Conservation (phyloP, 73 alveolate species). For the Paramecium biaurelia region DNA sequence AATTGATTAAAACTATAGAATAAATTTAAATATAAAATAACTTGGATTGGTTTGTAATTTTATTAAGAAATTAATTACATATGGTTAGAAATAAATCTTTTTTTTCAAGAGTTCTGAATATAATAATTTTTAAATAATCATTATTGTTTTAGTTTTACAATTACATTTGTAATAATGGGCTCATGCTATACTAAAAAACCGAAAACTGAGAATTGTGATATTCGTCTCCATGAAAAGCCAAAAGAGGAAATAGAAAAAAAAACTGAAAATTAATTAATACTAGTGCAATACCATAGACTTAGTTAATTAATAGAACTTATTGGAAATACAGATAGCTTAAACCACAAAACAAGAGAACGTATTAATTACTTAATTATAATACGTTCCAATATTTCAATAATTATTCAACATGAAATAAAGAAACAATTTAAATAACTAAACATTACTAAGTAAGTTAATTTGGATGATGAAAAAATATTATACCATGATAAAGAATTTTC, state of each 20-base stretch:
- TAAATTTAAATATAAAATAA: background rate
- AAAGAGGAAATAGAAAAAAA: background rate
- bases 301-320: background rate
- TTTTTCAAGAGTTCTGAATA: background rate
- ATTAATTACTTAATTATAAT: background rate
- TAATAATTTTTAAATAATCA: background rate
- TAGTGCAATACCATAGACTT: conserved; percentile 22
- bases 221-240: background rate
- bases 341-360: conserved; percentile 9
- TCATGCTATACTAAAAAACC: conserved; percentile 4
- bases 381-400: conserved; percentile 2
- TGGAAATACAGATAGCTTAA: conserved; percentile 1
- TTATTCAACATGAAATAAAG: conserved; percentile 1
- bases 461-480: background rate
- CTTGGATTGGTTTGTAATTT: background rate
- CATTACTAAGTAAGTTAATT: background rate
- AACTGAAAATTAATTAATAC: background rate
- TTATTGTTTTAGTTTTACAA: background rate
- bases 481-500: background rate
- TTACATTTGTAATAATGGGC: conserved; percentile 24
- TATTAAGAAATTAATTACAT: background rate
- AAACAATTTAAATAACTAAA: background rate
- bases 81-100: background rate
- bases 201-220: background rate
- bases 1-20: background rate